Evolutionary conservation across 805 yeast genomes (phyloP).

Genomic region (Candida railenensis): DNA sequence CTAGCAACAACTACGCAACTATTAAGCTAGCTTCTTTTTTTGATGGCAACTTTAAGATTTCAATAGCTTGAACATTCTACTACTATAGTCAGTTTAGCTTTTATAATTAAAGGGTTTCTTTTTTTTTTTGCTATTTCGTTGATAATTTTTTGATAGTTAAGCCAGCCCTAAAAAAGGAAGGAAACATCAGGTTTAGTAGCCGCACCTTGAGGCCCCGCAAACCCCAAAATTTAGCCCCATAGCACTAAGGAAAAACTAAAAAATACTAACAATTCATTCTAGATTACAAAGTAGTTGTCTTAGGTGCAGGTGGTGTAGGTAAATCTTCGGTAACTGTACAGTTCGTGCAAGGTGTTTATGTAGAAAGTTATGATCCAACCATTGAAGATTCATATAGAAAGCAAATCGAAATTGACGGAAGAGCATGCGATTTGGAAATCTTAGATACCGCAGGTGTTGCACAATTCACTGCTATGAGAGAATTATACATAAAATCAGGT

Average conservation of each 20-base stretch:
- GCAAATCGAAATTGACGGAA: constrained; percentile 83
- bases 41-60: too few species aligned
- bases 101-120: too few species aligned
- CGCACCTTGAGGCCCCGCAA: too few species aligned
- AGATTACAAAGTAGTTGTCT: constrained; percentile 87
- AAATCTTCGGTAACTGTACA: constrained; percentile 92
- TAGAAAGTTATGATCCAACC: constrained; percentile 94
- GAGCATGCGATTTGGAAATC: constrained; percentile 78
- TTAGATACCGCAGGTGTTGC: constrained; percentile 69
- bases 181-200: too few species aligned
- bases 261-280: constrained; percentile 3
- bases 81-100: too few species aligned
- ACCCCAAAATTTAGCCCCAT: not conserved
- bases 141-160: too few species aligned
- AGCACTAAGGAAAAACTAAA: not conserved
- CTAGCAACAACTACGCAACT: too few species aligned
- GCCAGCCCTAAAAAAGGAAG: too few species aligned
- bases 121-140: too few species aligned
- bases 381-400: constrained; percentile 94
- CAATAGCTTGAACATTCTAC: too few species aligned
- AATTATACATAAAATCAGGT: constrained; percentile 81
- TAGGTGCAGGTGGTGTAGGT: constrained; percentile 98
- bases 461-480: constrained; percentile 95
- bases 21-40: too few species aligned
- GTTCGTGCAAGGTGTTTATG: constrained; percentile 85